Evolutionary conservation across 148 eudicot genomes (phyloP).

Genomic region (Rhododendron kiyosumense): DNA sequence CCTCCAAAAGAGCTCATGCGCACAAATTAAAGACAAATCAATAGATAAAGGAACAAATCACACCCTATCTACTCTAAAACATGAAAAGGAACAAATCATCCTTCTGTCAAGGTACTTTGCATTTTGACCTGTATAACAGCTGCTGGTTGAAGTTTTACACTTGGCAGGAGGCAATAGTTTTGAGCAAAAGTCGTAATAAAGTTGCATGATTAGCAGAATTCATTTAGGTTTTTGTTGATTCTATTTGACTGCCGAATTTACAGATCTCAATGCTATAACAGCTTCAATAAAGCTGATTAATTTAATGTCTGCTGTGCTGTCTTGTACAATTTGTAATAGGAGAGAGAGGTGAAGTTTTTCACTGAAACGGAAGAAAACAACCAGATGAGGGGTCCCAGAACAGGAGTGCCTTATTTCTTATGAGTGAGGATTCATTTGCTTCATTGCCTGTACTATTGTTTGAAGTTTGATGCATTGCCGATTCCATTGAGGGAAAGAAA

Average conservation of each 20-base stretch:
- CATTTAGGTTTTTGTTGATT: background rate
- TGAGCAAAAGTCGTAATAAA: background rate
- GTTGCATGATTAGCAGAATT: conserved; percentile 7
- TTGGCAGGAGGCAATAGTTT: background rate
- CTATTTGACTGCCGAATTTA: background rate
- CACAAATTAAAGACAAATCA: background rate
- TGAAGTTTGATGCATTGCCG: conserved; percentile 7
- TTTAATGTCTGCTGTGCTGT: background rate
- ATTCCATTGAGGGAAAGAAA: conserved; percentile 1
- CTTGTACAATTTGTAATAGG: conserved; percentile 40
- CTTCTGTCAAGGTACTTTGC: background rate
- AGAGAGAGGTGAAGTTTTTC: conserved; percentile 97
- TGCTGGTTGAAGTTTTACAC: background rate
- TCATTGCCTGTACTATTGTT: conserved; percentile 15
- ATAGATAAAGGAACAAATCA: background rate
- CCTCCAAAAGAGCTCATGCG: background rate
- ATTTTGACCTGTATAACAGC: background rate
- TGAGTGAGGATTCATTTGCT: conserved; percentile 28
- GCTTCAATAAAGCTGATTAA: background rate
- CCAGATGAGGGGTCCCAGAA: conserved; percentile 98
- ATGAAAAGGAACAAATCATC: background rate
- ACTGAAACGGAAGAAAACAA: conserved; percentile 99
- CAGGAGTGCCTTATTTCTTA: conserved; percentile 97
- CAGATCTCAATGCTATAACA: background rate
- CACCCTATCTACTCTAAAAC: background rate